These are phyloP conservation scores for Colletotrichum viniferum DNA, from an alignment of 2,329 filamentous ascomycete genomes.

Conservation along the genomic window DNA sequence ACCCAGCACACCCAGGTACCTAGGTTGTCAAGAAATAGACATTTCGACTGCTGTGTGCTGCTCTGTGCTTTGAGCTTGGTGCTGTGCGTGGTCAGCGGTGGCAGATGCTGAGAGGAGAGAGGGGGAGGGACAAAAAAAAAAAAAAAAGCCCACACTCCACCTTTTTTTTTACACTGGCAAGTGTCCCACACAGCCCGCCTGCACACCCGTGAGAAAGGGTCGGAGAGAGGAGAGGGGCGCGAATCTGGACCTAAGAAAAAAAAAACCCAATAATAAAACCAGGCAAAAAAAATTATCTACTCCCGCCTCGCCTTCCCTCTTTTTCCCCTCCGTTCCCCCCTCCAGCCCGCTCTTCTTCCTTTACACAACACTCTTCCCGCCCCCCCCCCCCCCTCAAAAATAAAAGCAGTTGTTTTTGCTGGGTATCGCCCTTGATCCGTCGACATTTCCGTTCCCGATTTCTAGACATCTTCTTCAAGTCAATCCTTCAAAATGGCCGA, in stretches of 20 bases:
- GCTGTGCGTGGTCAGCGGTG: not conserved
- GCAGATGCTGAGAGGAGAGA: not conserved
- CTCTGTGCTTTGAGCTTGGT: not conserved
- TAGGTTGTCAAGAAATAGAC: not conserved
- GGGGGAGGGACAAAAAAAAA: not conserved
- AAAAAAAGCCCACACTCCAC: conserved; percentile 4
- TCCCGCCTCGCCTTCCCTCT: conserved; percentile 23
- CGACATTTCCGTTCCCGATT: conserved; percentile 25
- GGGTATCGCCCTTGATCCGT: conserved; percentile 25
- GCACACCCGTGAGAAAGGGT: not conserved
- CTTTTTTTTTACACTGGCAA: conserved; percentile 13
- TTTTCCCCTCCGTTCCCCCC: conserved; percentile 22
- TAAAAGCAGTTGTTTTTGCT: conserved; percentile 20
- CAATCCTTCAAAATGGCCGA: conserved; percentile 63
- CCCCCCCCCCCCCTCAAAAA: conserved; percentile 5
- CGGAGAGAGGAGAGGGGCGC: conserved; percentile 8
- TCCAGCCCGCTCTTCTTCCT: conserved; percentile 21
- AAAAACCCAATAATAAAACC: conserved; percentile 25
- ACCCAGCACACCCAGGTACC: not conserved
- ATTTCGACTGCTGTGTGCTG: not conserved
- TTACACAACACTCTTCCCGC: conserved; percentile 17
- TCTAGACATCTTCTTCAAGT: conserved; percentile 26
- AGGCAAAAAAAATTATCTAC: conserved; percentile 26
- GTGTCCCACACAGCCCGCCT: not conserved
- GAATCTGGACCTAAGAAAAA: conserved; percentile 13